phyloP scores from a whole-genome alignment of 2,329 filamentous ascomycete species.

The Pseudogymnoascus sp. region DNA sequence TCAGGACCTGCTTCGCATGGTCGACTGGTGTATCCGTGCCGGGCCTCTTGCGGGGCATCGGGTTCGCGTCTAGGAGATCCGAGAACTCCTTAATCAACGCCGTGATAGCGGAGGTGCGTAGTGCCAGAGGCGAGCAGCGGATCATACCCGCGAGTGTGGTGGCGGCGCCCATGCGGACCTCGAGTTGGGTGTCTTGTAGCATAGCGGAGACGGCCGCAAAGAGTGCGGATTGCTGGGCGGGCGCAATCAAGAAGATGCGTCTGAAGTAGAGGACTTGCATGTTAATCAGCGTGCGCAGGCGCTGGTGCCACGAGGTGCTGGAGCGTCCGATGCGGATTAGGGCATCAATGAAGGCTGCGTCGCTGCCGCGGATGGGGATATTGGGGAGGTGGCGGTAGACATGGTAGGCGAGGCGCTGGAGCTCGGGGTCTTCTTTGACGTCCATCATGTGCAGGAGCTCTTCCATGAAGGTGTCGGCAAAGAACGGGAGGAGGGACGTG shows the following conservation, averaged over 20 bases:
- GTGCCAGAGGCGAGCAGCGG: slow-evolving; percentile 74
- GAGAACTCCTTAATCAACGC: slow-evolving; percentile 74
- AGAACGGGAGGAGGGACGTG: slow-evolving; percentile 82
- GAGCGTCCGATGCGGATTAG: slow-evolving; percentile 81
- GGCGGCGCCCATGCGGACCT: slow-evolving; percentile 87
- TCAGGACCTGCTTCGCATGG: slow-evolving; percentile 67
- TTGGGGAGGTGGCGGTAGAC: slow-evolving; percentile 96
- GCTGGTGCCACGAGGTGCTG: slow-evolving; percentile 88
- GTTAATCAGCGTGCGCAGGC: slow-evolving; percentile 87
- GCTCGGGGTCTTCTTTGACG: slow-evolving; percentile 93
- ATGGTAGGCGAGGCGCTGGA: slow-evolving; percentile 89
- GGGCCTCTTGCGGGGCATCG: slow-evolving; percentile 66
- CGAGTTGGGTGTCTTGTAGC: slow-evolving; percentile 83
- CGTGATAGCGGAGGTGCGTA: slow-evolving; percentile 70
- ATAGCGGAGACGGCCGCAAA: slow-evolving; percentile 93
- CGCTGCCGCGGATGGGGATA: slow-evolving; percentile 80
- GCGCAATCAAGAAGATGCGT: slow-evolving; percentile 76
- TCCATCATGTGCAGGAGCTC: slow-evolving; percentile 99
- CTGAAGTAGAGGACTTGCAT: slow-evolving; percentile 99
- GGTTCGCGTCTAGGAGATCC: slow-evolving; percentile 67
- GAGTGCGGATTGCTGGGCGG: slow-evolving; percentile 65
- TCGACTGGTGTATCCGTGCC: slow-evolving; percentile 63
- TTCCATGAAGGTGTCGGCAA: slow-evolving; percentile 80
- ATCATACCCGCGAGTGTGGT: slow-evolving; percentile 96
- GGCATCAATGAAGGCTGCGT: slow-evolving; percentile 72